Evolutionary conservation across 2,329 filamentous ascomycete genomes (phyloP).

Genomic region (Rhynchosporium graminicola): DNA sequence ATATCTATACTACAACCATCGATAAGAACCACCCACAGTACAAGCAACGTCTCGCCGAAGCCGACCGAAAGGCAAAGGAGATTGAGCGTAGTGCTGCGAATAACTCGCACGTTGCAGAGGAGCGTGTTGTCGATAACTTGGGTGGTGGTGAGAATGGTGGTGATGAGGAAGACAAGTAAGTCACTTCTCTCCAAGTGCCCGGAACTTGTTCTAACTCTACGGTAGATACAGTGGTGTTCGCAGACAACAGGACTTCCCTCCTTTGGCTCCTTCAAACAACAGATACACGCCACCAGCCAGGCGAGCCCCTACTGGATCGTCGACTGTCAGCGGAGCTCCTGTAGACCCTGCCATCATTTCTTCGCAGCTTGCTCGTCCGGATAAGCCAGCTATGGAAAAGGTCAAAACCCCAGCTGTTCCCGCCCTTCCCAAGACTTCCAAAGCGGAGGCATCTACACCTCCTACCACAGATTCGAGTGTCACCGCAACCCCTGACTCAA

Average conservation of each 20-base stretch:
- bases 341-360: conserved; percentile 91
- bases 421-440: conserved; percentile 31
- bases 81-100: conserved; percentile 76
- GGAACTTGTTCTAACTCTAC: conserved; percentile 21
- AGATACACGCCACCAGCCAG: conserved; percentile 92
- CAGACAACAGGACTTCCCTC: conserved; percentile 69
- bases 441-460: conserved; percentile 36
- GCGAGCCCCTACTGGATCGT: conserved; percentile 72
- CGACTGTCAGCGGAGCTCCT: conserved; percentile 74
- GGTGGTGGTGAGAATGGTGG: conserved; percentile 63
- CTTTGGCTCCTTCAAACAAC: conserved; percentile 55
- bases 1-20: conserved; percentile 89
- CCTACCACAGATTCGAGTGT: conserved; percentile 36
- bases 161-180: conserved; percentile 91
- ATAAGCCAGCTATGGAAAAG: conserved; percentile 37
- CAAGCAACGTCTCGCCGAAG: conserved; percentile 72
- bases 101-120: conserved; percentile 86
- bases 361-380: conserved; percentile 66
- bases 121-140: conserved; percentile 73
- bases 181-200: conserved; percentile 17
- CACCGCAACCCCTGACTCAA: conserved; percentile 34
- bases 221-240: conserved; percentile 86
- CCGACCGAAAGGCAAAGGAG: conserved; percentile 82
- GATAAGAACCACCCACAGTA: conserved; percentile 83
- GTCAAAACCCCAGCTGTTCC: conserved; percentile 37